Conservation (phyloP, 352 stramenopile genomes). For the Plasmopara halstedii region DNA sequence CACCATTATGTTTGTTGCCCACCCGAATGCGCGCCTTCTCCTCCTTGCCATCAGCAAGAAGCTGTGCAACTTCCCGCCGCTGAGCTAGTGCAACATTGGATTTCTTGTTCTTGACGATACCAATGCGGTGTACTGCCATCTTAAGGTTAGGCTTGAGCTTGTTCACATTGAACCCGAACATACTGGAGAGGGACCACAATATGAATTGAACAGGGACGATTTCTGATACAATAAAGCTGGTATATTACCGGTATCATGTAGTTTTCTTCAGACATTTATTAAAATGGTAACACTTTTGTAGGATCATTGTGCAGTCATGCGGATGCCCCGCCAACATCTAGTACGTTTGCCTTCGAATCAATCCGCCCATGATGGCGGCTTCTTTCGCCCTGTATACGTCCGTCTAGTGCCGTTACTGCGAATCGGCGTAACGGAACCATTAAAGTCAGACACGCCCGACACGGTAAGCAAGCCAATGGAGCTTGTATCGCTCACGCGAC, state of each 20-base stretch:
- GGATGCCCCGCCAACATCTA: not conserved
- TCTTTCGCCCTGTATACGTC: conserved; percentile 73
- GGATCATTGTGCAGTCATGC: no score
- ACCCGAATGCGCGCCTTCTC: conserved; percentile 93
- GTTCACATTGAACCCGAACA: conserved; percentile 88
- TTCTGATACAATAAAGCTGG: not conserved
- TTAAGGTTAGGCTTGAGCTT: conserved; percentile 91
- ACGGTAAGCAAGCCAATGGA: conserved; percentile 21
- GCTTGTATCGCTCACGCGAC: conserved; percentile 28
- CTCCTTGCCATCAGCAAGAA: conserved; percentile 85
- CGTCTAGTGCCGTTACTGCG: conserved; percentile 30
- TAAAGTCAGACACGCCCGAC: conserved; percentile 28
- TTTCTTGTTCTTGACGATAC: conserved; percentile 91
- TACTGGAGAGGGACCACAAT: conserved; percentile 10
- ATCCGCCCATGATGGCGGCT: conserved; percentile 64
- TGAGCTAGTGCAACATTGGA: conserved; percentile 63
- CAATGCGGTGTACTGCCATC: conserved; percentile 89
- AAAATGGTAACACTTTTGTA: no score
- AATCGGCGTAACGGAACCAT: conserved; percentile 1
- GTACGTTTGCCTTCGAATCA: conserved; percentile 19
- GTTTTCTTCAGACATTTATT: no score
- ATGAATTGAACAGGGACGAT: not conserved
- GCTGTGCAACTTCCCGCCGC: conserved; percentile 66
- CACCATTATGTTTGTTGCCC: conserved; percentile 17
- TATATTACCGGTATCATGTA: not conserved